These are phyloP conservation scores for Beauveria rudraprayagi DNA, from an alignment of 2,329 filamentous ascomycete species.

Conservation along the genomic window DNA sequence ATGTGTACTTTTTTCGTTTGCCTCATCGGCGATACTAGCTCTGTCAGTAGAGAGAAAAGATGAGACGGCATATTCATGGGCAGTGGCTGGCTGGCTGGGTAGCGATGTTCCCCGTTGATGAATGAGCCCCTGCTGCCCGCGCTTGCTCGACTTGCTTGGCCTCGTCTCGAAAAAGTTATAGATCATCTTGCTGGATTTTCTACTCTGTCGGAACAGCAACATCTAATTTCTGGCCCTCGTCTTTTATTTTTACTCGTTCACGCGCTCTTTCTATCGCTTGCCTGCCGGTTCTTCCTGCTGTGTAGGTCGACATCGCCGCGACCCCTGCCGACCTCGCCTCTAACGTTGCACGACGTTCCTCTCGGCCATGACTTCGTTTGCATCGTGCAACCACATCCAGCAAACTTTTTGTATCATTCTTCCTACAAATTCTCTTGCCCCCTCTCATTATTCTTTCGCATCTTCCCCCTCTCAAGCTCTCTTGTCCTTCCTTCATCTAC, in stretches of 20 bases:
- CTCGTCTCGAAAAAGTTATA: no score
- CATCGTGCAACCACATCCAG: slow-evolving; percentile 5
- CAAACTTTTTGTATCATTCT: slow-evolving; percentile 2
- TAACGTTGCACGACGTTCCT: background rate
- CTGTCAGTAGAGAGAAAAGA: no score
- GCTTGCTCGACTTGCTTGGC: no score
- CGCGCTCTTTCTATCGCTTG: background rate
- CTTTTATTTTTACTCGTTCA: background rate
- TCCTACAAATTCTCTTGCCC: background rate
- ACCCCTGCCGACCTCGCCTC: background rate
- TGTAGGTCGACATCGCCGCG: background rate
- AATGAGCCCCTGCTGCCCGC: no score
- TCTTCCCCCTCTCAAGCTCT: background rate
- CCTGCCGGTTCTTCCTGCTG: background rate
- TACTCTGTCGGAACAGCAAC: no score
- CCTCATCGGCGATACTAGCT: no score
- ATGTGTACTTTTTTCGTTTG: no score
- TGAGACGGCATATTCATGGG: no score
- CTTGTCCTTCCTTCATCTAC: background rate
- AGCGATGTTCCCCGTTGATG: no score
- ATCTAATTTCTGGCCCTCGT: no score
- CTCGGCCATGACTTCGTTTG: slow-evolving; percentile 6
- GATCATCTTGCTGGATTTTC: no score
- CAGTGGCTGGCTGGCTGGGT: no score
- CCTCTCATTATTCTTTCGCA: background rate